These are phyloP conservation scores for Russula lepida DNA, from an alignment of 768 basidiomycete genomes.

Conservation along the genomic window DNA sequence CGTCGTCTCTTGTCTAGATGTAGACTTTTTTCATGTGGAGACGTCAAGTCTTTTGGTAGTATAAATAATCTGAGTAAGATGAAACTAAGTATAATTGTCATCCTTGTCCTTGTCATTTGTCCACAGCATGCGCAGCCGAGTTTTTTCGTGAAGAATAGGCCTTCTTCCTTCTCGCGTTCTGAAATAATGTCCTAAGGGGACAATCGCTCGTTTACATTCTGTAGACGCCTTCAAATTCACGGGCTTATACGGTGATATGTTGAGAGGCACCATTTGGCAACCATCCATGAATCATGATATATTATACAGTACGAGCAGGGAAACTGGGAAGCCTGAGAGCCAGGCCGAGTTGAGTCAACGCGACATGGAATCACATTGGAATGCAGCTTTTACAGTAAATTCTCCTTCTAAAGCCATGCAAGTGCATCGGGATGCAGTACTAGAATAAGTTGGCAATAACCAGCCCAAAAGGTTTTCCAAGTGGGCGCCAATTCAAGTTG, in stretches of 20 bases:
- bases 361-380: too few species aligned
- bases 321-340: too few species aligned
- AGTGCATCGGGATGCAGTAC: too few species aligned
- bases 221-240: too few species aligned
- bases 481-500: neutral
- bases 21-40: neutral
- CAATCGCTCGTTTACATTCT: neutral
- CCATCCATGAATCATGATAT: too few species aligned
- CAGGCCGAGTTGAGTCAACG: too few species aligned
- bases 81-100: neutral
- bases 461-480: too few species aligned
- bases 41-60: neutral
- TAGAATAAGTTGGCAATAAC: too few species aligned
- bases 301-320: too few species aligned
- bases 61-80: neutral
- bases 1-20: neutral
- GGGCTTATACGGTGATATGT: neutral
- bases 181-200: too few species aligned
- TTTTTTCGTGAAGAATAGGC: neutral
- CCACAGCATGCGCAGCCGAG: neutral
- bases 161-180: neutral
- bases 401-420: too few species aligned
- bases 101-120: neutral
- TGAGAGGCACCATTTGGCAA: neutral
- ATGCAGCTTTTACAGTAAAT: too few species aligned